These are phyloP conservation scores for Sideroxylon spinosum DNA, from an alignment of 179 eudicot species.

Conservation along the genomic window DNA sequence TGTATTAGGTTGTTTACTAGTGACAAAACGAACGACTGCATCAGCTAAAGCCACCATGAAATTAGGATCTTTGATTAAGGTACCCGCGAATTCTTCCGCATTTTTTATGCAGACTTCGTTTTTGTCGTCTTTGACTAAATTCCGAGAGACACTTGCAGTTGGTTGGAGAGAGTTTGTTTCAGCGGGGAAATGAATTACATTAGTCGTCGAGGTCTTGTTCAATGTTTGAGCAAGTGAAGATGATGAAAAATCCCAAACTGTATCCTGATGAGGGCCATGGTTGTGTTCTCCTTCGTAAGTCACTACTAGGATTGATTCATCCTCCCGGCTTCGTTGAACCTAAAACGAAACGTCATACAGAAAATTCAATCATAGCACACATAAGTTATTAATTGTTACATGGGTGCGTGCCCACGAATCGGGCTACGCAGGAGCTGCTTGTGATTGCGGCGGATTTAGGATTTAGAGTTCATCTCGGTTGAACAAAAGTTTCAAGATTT, in stretches of 20 bases:
- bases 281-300: slow-evolving; percentile 14
- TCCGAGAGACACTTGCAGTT: background rate
- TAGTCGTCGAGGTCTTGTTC: background rate
- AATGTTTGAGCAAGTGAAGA: background rate
- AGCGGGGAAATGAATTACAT: background rate
- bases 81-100: background rate
- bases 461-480: too few species aligned
- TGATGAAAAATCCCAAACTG: background rate
- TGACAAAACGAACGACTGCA: background rate
- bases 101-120: background rate
- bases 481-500: too few species aligned
- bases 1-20: background rate
- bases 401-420: too few species aligned
- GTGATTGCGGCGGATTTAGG: too few species aligned
- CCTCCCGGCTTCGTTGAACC: slow-evolving; percentile 5
- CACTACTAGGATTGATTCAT: background rate
- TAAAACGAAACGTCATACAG: background rate
- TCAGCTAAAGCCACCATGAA: background rate
- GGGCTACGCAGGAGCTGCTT: too few species aligned
- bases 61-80: background rate
- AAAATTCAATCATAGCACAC: background rate
- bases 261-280: background rate
- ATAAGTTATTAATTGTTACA: too few species aligned
- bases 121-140: background rate
- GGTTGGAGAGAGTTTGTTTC: too few species aligned